Percentiles rank a stretch among this genome's conserved stretches.
Conservation (phyloP, 176 grass and related monocot species). For the Leersia perrieri region DNA sequence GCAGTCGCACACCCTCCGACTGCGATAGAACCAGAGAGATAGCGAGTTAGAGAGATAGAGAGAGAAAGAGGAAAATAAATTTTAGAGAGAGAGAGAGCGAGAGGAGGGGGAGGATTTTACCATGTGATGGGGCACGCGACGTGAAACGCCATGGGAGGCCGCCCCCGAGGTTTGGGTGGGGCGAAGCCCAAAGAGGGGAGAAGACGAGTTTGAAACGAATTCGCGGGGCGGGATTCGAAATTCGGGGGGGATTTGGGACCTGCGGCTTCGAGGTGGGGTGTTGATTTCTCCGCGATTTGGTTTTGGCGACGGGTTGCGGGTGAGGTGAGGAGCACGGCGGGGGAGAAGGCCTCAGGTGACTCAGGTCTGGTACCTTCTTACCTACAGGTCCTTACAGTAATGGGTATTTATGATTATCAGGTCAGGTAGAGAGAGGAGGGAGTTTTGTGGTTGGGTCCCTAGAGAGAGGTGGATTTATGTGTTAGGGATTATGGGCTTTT, state of each 20-base stretch:
- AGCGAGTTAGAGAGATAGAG: background rate
- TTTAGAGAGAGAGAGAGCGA: background rate
- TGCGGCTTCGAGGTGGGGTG: background rate
- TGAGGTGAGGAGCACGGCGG: conserved; percentile 23
- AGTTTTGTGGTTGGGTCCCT: background rate
- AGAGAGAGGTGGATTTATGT: background rate
- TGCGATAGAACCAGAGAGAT: conserved; percentile 13
- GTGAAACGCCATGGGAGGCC: conserved; percentile 89
- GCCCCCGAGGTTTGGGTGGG: background rate
- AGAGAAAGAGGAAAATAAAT: background rate
- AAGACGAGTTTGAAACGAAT: conserved; percentile 12
- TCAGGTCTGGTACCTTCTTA: background rate
- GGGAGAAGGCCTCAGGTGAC: background rate
- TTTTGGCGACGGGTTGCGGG: background rate
- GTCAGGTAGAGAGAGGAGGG: too few species aligned
- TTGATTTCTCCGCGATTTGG: conserved; percentile 30
- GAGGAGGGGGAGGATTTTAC: conserved; percentile 9
- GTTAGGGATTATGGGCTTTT: background rate
- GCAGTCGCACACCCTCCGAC: conserved; percentile 77
- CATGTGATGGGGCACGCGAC: conserved; percentile 88
- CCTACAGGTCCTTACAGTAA: background rate
- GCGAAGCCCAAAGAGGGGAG: background rate
- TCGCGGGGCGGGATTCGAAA: background rate
- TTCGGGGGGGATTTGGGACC: conserved; percentile 6
- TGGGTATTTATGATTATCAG: background rate